Evolutionary conservation across 441 rosid species (phyloP).

Genomic region (Arabidopsis lyrata): DNA sequence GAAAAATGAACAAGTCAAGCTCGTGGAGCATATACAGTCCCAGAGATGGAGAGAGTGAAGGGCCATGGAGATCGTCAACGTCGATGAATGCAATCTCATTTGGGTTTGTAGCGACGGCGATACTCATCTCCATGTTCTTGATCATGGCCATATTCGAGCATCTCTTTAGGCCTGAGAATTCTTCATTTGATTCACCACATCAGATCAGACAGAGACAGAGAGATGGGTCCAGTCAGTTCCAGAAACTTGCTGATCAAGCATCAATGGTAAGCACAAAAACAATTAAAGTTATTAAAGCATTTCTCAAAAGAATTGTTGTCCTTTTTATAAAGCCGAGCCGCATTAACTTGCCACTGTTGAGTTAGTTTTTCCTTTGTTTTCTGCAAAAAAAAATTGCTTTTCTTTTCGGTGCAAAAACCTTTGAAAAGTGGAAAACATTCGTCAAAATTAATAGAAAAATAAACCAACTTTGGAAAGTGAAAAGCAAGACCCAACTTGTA

Average conservation of each 20-base stretch:
- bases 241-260: constrained; percentile 46
- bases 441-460: constrained; percentile 5
- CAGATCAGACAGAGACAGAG: constrained; percentile 43
- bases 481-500: constrained; percentile 17
- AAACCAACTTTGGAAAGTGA: constrained; percentile 22
- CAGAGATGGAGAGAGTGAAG: constrained; percentile 53
- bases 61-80: constrained; percentile 70
- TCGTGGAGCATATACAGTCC: constrained; percentile 71
- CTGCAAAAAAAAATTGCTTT: background rate
- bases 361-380: background rate
- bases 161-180: constrained; percentile 58
- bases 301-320: constrained; percentile 37
- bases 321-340: constrained; percentile 35
- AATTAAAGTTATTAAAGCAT: constrained; percentile 30
- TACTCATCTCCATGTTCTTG: constrained; percentile 72
- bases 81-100: constrained; percentile 74
- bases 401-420: constrained; percentile 36
- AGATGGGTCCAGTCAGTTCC: constrained; percentile 45
- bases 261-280: constrained; percentile 33
- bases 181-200: constrained; percentile 69
- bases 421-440: background rate
- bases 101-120: constrained; percentile 80
- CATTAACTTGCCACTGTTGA: constrained; percentile 37
- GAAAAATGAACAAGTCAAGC: constrained; percentile 56
- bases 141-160: constrained; percentile 82